Evolutionary conservation across 2,329 filamentous ascomycete genomes (phyloP).

Genomic region (Myrmaecium sp.): DNA sequence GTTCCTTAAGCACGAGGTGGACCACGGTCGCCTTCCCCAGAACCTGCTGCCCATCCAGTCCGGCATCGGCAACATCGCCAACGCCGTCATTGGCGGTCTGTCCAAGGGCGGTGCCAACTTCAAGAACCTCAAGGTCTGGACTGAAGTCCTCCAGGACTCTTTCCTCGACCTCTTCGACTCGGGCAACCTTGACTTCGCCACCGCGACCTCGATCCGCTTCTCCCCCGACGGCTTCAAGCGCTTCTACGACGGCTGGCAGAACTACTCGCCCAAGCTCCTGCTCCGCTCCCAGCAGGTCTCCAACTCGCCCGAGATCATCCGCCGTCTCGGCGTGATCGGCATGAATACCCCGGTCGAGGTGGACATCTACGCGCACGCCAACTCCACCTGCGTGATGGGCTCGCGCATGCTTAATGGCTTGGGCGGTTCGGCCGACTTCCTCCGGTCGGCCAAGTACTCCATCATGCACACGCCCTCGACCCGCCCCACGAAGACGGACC

Average conservation of each 20-base stretch:
- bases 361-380: constrained; percentile 87
- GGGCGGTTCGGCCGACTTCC: constrained; percentile 67
- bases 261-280: constrained; percentile 65
- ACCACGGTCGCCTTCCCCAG: constrained; percentile 55
- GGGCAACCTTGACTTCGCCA: constrained; percentile 75
- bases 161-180: constrained; percentile 88
- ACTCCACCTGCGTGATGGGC: constrained; percentile 80
- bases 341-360: constrained; percentile 95
- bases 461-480: constrained; percentile 89
- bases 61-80: constrained; percentile 85
- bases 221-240: constrained; percentile 80
- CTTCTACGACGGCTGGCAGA: constrained; percentile 75
- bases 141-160: constrained; percentile 80
- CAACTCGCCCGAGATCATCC: constrained; percentile 82
- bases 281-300: constrained; percentile 77
- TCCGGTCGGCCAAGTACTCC: constrained; percentile 62
- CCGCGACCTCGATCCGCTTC: constrained; percentile 79
- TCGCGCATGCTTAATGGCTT: constrained; percentile 76
- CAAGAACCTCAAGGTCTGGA: constrained; percentile 81
- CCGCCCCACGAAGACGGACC: constrained; percentile 66
- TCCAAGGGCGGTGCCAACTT: constrained; percentile 54
- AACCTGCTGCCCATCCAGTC: constrained; percentile 71
- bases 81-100: constrained; percentile 75
- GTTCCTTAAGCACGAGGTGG: constrained; percentile 72
- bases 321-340: constrained; percentile 70